A percentile compares a stretch with the other conserved stretches of the same genome.
Conservation (phyloP, 257 asterid species). For the Gardenia jasminoides region DNA sequence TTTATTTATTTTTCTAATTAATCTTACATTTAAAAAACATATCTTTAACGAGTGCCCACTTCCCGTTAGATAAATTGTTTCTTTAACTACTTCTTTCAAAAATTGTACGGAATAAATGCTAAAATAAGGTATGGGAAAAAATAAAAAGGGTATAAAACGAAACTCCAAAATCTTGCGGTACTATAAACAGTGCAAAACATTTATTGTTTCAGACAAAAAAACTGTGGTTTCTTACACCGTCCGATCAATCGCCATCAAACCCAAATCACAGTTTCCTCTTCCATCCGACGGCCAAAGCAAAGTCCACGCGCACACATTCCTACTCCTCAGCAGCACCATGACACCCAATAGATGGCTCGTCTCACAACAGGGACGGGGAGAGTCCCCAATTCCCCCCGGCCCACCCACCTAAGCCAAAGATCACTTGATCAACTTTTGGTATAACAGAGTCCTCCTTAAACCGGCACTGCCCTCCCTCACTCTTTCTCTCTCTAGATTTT, state of each 20-base stretch:
- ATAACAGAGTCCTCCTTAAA: neutral
- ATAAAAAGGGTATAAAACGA: no score
- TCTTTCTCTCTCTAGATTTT: constrained; percentile 35
- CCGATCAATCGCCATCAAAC: neutral
- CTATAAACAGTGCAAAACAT: neutral
- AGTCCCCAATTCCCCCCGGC: neutral
- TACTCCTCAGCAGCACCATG: neutral
- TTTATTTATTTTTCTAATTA: no score
- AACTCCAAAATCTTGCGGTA: neutral
- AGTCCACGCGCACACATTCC: neutral
- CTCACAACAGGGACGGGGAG: neutral
- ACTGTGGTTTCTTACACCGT: neutral
- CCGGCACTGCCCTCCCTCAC: neutral
- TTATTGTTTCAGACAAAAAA: neutral
- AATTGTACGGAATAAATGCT: no score
- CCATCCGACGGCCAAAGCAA: neutral
- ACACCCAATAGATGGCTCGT: neutral
- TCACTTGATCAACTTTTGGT: neutral
- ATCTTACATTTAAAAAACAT: no score
- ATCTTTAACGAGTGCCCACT: no score
- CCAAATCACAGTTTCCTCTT: neutral
- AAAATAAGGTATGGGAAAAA: no score
- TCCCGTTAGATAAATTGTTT: no score
- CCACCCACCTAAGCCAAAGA: neutral
- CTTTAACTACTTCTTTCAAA: no score